phyloP scores from a whole-genome alignment of 106 monocot genomes.

The Acanthochlamys bracteata region DNA sequence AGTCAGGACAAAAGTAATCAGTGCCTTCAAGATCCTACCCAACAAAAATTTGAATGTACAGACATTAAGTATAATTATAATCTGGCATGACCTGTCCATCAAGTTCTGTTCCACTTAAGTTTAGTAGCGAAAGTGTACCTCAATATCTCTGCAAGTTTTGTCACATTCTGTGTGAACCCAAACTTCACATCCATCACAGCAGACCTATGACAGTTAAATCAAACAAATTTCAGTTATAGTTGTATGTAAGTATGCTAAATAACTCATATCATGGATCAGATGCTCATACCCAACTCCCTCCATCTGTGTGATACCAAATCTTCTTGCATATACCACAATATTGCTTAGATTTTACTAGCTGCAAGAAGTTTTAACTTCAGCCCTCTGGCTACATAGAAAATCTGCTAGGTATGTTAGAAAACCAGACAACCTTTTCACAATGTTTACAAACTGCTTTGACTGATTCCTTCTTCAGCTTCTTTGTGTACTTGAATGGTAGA shows the following conservation, averaged over 20 bases:
- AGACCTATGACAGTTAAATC: conserved; percentile 30
- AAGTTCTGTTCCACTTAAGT: too few species aligned
- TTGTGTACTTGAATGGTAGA: conserved; percentile 48
- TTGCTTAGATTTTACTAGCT: conserved; percentile 74
- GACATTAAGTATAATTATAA: too few species aligned
- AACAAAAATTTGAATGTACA: conserved; percentile 3
- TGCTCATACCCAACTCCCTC: conserved; percentile 69
- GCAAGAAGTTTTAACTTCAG: conserved; percentile 1
- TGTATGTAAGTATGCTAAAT: too few species aligned
- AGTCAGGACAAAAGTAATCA: conserved; percentile 83
- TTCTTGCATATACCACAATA: conserved; percentile 97
- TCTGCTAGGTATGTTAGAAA: background rate
- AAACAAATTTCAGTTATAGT: too few species aligned
- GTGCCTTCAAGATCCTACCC: conserved; percentile 54
- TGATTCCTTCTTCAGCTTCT: conserved; percentile 45
- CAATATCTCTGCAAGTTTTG: conserved; percentile 32
- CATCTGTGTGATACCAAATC: conserved; percentile 82
- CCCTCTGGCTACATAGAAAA: background rate
- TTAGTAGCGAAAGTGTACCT: too few species aligned
- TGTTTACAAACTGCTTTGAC: conserved; percentile 60
- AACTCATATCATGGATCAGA: background rate
- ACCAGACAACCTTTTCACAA: conserved; percentile 54
- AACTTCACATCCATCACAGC: conserved; percentile 83
- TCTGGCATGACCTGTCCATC: too few species aligned
- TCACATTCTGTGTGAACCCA: conserved; percentile 95